These are phyloP conservation scores for Barnettozyma vustinii DNA, from an alignment of 805 yeast species.

Conservation along the genomic window DNA sequence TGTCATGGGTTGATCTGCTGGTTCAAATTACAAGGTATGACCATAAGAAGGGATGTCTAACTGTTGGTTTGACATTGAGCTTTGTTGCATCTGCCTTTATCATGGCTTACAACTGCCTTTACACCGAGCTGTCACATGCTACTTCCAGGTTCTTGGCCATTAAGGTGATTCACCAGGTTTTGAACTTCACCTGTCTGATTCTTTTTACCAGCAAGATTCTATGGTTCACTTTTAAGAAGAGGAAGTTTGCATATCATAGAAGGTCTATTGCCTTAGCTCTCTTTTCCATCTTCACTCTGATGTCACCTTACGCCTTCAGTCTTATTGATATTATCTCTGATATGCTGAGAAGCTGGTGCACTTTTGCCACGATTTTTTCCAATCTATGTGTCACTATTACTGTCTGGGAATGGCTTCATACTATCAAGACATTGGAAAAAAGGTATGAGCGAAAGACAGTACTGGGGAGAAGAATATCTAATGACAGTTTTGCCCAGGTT, in stretches of 20 bases:
- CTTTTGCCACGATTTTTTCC: constrained; percentile 39
- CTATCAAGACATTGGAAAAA: constrained; percentile 46
- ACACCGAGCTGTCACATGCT: constrained; percentile 3
- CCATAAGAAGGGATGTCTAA: constrained; percentile 27
- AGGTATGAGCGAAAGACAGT: constrained; percentile 50
- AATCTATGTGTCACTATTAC: constrained; percentile 46
- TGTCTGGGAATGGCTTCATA: constrained; percentile 63
- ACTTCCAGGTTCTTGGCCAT: constrained; percentile 10
- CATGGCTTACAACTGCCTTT: constrained; percentile 18
- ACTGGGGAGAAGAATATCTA: constrained; percentile 52
- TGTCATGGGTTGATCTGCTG: constrained; percentile 53
- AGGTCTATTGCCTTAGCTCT: constrained; percentile 44
- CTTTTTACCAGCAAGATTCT: constrained; percentile 31
- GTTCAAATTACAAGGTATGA: constrained; percentile 31
- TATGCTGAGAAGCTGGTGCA: constrained; percentile 46
- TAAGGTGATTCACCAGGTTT: constrained; percentile 26
- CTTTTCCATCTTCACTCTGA: constrained; percentile 36
- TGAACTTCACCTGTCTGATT: constrained; percentile 28
- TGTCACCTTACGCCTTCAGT: constrained; percentile 32
- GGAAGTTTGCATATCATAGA: constrained; percentile 40
- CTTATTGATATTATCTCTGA: constrained; percentile 32
- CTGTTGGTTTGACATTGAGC: constrained; percentile 29
- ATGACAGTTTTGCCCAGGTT: constrained; percentile 34
- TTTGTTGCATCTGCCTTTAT: constrained; percentile 25
- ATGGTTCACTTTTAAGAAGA: constrained; percentile 33